phyloP scores from a whole-genome alignment of 495 filamentous ascomycete species.

The Ramalina peruviana region DNA sequence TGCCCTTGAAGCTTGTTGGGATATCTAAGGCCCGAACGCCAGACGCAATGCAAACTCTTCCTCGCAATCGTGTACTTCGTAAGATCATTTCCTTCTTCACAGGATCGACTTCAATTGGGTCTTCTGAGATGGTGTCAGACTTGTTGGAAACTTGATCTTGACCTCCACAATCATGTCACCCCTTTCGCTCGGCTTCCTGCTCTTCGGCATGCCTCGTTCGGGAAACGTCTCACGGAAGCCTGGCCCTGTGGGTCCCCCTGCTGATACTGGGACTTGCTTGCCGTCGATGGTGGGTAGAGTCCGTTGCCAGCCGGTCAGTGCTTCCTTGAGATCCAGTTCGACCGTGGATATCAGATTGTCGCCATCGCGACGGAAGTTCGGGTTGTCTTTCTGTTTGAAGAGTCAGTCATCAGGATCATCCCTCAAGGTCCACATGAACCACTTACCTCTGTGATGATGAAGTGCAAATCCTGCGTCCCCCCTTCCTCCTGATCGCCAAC shows the following conservation, averaged over 20 bases:
- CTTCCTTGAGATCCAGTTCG: slow-evolving; percentile 82
- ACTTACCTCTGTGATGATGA: slow-evolving; percentile 85
- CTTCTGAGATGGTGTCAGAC: slow-evolving; percentile 63
- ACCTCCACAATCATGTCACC: slow-evolving; percentile 84
- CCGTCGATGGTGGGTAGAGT: slow-evolving; percentile 90
- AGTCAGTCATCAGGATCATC: slow-evolving; percentile 12
- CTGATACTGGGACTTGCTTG: slow-evolving; percentile 61
- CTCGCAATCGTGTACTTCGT: slow-evolving; percentile 1
- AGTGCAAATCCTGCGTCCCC: slow-evolving; percentile 90
- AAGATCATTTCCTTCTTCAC: slow-evolving; percentile 8
- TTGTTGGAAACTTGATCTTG: slow-evolving; percentile 79
- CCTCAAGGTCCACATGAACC: background rate
- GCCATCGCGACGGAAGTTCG: slow-evolving; percentile 67
- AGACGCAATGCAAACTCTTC: background rate
- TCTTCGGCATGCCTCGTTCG: slow-evolving; percentile 75
- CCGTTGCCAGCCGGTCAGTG: slow-evolving; percentile 86
- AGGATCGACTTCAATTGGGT: slow-evolving; percentile 63
- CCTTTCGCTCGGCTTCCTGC: slow-evolving; percentile 69
- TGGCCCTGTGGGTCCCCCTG: slow-evolving; percentile 71
- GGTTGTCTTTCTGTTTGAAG: slow-evolving; percentile 58
- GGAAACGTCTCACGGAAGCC: slow-evolving; percentile 73
- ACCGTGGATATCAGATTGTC: slow-evolving; percentile 70
- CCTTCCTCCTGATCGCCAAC: slow-evolving; percentile 96
- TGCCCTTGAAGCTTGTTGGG: background rate
- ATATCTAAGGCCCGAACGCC: background rate